Evolutionary conservation across 2,329 filamentous ascomycete genomes (phyloP).

Genomic region (Epichloe coenophiala): DNA sequence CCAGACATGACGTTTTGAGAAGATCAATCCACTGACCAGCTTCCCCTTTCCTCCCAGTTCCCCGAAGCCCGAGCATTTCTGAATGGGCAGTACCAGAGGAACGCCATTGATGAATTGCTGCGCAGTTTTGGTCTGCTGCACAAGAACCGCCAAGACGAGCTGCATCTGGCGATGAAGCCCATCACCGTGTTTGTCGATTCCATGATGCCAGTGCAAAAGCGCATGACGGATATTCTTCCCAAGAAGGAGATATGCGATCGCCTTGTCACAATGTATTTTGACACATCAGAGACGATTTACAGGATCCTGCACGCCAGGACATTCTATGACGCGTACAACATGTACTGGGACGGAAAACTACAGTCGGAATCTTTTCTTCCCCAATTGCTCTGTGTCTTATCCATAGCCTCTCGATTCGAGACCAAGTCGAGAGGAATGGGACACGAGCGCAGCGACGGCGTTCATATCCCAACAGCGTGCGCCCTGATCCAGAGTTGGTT

Average conservation of each 20-base stretch:
- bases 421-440: constrained; percentile 36
- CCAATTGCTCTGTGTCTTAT: constrained; percentile 37
- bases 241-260: constrained; percentile 36
- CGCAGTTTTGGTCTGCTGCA: constrained; percentile 33
- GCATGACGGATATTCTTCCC: constrained; percentile 43
- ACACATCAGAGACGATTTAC: constrained; percentile 38
- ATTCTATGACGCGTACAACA: constrained; percentile 35
- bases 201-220: constrained; percentile 42
- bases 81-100: constrained; percentile 1
- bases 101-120: constrained; percentile 28
- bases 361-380: constrained; percentile 38
- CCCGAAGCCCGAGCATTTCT: constrained; percentile 7
- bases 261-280: constrained; percentile 34
- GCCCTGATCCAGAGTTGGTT: constrained; percentile 41
- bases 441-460: constrained; percentile 37
- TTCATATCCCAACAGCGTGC: constrained; percentile 43
- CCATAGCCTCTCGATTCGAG: constrained; percentile 39
- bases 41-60: constrained; percentile 1
- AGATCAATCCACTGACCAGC: neutral
- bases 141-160: constrained; percentile 32
- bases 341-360: constrained; percentile 36
- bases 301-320: constrained; percentile 39
- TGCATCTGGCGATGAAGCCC: constrained; percentile 32
- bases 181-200: constrained; percentile 45
- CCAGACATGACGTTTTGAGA: neutral